Conservation (phyloP, 192 early-diverging fungal genomes). For the Coemansia nantahalensis region DNA sequence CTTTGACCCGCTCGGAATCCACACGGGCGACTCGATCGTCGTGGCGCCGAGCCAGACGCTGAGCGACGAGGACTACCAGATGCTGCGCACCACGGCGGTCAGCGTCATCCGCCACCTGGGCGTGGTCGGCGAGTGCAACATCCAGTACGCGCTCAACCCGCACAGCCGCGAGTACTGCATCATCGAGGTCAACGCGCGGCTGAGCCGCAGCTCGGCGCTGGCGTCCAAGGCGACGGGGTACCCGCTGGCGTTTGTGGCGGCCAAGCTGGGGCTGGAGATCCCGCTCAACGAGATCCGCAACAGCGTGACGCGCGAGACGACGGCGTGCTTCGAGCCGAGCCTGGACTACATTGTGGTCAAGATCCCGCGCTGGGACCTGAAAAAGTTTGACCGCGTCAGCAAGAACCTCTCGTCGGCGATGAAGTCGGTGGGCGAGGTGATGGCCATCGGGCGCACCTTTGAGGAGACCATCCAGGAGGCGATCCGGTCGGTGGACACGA, state of each 20-base stretch:
- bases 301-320: conserved; percentile 92
- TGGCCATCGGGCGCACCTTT: conserved; percentile 95
- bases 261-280: conserved; percentile 92
- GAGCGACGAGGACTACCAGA: conserved; percentile 97
- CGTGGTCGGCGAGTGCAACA: conserved; percentile 99
- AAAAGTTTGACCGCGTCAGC: conserved; percentile 93
- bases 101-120: conserved; percentile 97
- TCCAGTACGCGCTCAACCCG: conserved; percentile 98
- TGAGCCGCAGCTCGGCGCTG: conserved; percentile 88
- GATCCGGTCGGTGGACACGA: conserved; percentile 85
- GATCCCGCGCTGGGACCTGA: conserved; percentile 90
- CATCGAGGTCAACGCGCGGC: conserved; percentile 98
- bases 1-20: conserved; percentile 98
- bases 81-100: conserved; percentile 94
- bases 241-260: conserved; percentile 96
- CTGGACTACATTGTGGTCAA: conserved; percentile 90
- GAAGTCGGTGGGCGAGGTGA: conserved; percentile 98
- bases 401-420: conserved; percentile 88
- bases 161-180: conserved; percentile 93
- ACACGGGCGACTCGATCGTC: conserved; percentile 99
- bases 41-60: conserved; percentile 97
- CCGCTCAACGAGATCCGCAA: conserved; percentile 93
- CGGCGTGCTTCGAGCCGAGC: conserved; percentile 96
- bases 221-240: conserved; percentile 99
- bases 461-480: conserved; percentile 99